These are phyloP conservation scores for Roridomyces roridus DNA, from an alignment of 768 basidiomycete species.

Conservation along the genomic window DNA sequence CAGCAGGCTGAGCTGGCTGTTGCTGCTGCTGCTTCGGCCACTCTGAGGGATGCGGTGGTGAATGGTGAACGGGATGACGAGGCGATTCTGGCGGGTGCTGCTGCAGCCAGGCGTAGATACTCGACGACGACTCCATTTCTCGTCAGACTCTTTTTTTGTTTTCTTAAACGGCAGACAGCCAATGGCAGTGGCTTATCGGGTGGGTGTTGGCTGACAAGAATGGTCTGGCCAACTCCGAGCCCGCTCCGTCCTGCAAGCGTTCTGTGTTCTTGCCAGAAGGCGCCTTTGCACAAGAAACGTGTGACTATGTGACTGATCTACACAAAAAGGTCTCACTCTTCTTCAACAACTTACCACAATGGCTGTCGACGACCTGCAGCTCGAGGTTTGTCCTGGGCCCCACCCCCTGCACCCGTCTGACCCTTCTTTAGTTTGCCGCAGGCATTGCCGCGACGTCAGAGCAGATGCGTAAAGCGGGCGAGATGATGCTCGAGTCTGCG, in stretches of 20 bases:
- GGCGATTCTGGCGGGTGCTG: constrained; percentile 41
- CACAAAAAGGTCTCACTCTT: background rate
- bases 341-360: constrained; percentile 1
- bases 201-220: background rate
- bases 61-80: constrained; percentile 36
- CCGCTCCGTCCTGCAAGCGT: too few relatives aligned
- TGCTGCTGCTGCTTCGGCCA: constrained; percentile 47
- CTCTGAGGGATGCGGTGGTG: constrained; percentile 39
- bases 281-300: too few relatives aligned
- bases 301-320: too few relatives aligned
- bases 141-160: constrained; percentile 29
- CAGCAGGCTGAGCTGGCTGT: constrained; percentile 19
- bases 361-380: constrained; percentile 4
- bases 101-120: constrained; percentile 53
- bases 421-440: constrained; percentile 26
- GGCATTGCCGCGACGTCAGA: constrained; percentile 64
- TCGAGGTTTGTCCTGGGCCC: background rate
- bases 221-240: background rate
- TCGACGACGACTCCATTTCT: constrained; percentile 49
- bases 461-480: constrained; percentile 67
- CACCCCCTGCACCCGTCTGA: background rate
- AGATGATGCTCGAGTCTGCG: constrained; percentile 68
- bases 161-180: constrained; percentile 36
- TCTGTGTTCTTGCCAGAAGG: background rate
- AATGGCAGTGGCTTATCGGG: constrained; percentile 23